Base-by-base conservation (phyloP, 2,329 filamentous ascomycete species). In the Colletotrichum agaves region DNA sequence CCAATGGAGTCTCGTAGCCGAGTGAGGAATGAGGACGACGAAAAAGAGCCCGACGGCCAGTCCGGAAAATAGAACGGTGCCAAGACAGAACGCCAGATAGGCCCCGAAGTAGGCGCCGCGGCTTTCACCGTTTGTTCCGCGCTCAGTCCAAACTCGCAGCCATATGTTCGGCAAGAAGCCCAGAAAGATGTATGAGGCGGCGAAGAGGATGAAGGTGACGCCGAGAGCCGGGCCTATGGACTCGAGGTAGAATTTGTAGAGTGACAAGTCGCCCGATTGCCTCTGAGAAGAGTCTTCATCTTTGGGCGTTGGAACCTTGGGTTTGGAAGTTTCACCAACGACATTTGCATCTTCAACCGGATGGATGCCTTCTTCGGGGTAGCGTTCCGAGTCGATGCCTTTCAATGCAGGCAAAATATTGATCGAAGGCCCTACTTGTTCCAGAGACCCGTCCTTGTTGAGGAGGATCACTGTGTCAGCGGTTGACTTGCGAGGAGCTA, bases 151-250 rank as follows among this genome's bases (percentile, higher is more conserved):
- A 2, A 59, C 39, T 44, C 56, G 44, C 12, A 70, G 50, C 58
- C 52, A 70, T 3, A 67, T n/a, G 19, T 44, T 31, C 11, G 64
- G 67, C 67, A 61, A 56, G 17, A 53, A 46, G 19, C 66, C 67
- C 7, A 68, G 12, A 11, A 44, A 58, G n/a, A 50, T 47, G 55
- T 67, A 52, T 11, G 39, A 21, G 19, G 61, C 52, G 3, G 50
- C 56, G 23, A 49, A 35, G 23, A 70, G 44, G 31, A 69, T 52
- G 19, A 71, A 72, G 4, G 67, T 21, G 57, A 59, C 69, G 33
- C 35, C 17, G 8, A 64, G 55, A 12, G 8, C 17, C 1, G 53
- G 53, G 44, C 62, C 53, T 3, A 64, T 60, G 13, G 56, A 64
- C 13, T 10, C 12, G 4, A 64, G 56, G 31, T 64, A 59, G 12